A percentile compares a stretch with the other conserved stretches of the same genome.
These are phyloP conservation scores for Papiliotrema terrestris DNA, from an alignment of 1,284 basidiomycete genomes.

Conservation along the genomic window DNA sequence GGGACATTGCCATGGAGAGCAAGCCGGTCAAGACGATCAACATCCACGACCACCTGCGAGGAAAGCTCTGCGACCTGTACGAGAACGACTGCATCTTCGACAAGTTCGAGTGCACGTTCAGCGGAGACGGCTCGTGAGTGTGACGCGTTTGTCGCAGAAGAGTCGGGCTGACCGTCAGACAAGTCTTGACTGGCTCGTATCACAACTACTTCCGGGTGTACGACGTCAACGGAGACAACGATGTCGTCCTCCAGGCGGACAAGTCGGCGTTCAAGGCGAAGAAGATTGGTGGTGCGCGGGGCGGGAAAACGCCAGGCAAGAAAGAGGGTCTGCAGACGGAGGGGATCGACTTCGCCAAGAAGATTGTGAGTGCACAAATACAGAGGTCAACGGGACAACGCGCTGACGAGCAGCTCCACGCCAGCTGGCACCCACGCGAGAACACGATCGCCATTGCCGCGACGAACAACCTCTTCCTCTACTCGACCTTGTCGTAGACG, in stretches of 20 bases:
- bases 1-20: constrained; percentile 99
- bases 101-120: constrained; percentile 98
- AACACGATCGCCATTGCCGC: constrained; percentile 96
- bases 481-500: constrained; percentile 45
- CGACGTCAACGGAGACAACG: constrained; percentile 83
- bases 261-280: constrained; percentile 99
- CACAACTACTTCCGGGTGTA: constrained; percentile 99
- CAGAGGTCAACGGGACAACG: background rate
- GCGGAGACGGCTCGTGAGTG: constrained; percentile 86
- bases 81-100: constrained; percentile 99
- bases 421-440: constrained; percentile 95
- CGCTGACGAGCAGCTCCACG: constrained; percentile 58
- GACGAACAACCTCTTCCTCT: constrained; percentile 74
- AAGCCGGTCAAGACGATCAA: constrained; percentile 96
- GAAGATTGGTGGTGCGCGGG: constrained; percentile 82
- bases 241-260: constrained; percentile 95
- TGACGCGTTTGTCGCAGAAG: background rate
- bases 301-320: constrained; percentile 64
- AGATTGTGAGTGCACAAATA: constrained; percentile 62
- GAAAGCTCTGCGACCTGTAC: constrained; percentile 97
- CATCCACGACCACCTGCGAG: constrained; percentile 96
- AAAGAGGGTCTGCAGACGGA: constrained; percentile 86
- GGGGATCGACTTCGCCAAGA: constrained; percentile 97
- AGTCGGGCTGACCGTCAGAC: constrained; percentile 53
- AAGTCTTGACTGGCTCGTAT: constrained; percentile 95